phyloP scores from a whole-genome alignment of 208 protist genomes.

The Jaenimonas drosophilae region DNA sequence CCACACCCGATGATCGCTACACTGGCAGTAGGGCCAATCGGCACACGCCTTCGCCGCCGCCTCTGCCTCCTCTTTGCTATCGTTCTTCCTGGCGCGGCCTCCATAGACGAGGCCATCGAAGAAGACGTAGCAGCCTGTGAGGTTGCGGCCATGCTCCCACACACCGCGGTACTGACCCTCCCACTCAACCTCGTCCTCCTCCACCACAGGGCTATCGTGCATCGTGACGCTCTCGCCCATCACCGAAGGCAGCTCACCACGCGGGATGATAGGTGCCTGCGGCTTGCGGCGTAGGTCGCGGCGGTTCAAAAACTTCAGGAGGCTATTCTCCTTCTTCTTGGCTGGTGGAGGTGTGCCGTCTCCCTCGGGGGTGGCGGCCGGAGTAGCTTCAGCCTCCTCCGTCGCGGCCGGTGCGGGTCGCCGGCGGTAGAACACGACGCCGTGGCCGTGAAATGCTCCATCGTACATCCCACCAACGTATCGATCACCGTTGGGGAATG shows the following conservation, averaged over 20 bases:
- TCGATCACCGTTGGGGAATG: constrained; percentile 71
- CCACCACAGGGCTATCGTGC: background rate
- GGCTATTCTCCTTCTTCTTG: background rate
- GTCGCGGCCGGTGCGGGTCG: constrained; percentile 8
- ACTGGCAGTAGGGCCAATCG: constrained; percentile 74
- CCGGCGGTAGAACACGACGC: constrained; percentile 62
- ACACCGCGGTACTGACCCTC: constrained; percentile 77
- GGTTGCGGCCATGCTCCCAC: constrained; percentile 64
- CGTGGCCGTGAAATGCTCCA: constrained; percentile 73
- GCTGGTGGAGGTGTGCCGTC: too few species aligned
- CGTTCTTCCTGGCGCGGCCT: constrained; percentile 2
- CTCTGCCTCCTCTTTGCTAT: background rate
- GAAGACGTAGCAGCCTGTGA: constrained; percentile 78
- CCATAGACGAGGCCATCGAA: constrained; percentile 71
- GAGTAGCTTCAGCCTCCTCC: background rate
- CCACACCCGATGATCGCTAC: constrained; percentile 76
- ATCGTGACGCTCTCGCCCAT: background rate
- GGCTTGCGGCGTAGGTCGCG: background rate
- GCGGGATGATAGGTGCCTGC: background rate
- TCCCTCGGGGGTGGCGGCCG: background rate
- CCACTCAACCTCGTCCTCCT: constrained; percentile 10
- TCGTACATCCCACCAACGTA: constrained; percentile 76
- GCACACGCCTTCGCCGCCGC: background rate
- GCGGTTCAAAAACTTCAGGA: background rate
- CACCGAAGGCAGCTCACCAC: background rate